phyloP scores from a whole-genome alignment of 176 grass and related monocot genomes.

The Oryza meyeriana region DNA sequence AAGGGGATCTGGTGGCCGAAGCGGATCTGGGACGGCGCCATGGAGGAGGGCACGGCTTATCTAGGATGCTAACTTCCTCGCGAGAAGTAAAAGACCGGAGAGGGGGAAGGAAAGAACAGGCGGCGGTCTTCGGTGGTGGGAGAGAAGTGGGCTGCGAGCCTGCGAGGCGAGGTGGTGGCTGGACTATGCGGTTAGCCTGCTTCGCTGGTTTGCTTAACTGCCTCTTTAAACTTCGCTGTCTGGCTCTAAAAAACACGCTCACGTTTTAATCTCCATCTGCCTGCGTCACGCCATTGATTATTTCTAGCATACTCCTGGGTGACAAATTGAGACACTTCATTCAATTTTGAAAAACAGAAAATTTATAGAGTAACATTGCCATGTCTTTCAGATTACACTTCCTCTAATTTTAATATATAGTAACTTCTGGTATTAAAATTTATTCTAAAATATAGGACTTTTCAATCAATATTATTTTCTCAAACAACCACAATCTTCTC shows the following conservation, averaged over 20 bases:
- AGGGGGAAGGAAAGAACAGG: background rate
- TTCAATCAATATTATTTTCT: too few species aligned
- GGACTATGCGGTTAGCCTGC: background rate
- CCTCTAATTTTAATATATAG: too few species aligned
- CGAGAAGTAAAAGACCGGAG: conserved; percentile 19
- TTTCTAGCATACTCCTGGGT: too few species aligned
- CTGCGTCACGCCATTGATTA: background rate
- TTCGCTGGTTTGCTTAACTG: conserved; percentile 10
- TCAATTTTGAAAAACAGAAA: too few species aligned
- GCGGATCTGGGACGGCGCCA: conserved; percentile 71
- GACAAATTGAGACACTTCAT: too few species aligned
- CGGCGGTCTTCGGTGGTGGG: conserved; percentile 19
- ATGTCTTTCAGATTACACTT: too few species aligned
- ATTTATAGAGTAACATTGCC: too few species aligned
- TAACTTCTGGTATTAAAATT: too few species aligned
- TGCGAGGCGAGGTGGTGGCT: conserved; percentile 33
- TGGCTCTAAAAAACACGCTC: background rate
- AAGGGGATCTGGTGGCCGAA: conserved; percentile 53
- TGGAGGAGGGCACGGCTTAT: conserved; percentile 1
- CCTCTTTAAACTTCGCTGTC: background rate
- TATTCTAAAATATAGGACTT: too few species aligned
- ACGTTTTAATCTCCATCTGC: conserved; percentile 1
- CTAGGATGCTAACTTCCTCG: conserved; percentile 24
- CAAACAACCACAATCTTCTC: too few species aligned
- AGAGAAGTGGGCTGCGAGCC: conserved; percentile 29